phyloP scores from a whole-genome alignment of 169 alveolate genomes.

The Eimeria brunetti region DNA sequence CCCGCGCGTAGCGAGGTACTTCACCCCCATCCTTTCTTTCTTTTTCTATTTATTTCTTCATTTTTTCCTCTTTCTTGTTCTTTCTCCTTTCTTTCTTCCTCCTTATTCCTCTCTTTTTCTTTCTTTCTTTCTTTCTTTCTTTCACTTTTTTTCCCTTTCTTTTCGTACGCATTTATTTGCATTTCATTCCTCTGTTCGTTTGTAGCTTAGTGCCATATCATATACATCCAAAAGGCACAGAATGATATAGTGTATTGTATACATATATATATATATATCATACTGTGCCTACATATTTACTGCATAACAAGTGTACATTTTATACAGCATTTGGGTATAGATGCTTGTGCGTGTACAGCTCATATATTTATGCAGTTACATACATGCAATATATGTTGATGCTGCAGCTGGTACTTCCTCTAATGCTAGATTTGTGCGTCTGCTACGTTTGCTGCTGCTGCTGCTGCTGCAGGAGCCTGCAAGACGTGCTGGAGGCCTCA shows the following conservation, averaged over 20 bases:
- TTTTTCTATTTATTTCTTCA: too few species aligned
- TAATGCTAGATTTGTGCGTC: neutral
- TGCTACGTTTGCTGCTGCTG: slow-evolving; percentile 24
- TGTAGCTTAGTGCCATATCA: too few species aligned
- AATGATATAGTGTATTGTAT: too few species aligned
- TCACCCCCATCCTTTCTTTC: neutral
- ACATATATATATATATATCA: too few species aligned
- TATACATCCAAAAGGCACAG: too few species aligned
- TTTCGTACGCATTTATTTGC: neutral
- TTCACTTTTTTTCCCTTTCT: neutral
- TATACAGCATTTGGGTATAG: too few species aligned
- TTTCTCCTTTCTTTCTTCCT: too few species aligned
- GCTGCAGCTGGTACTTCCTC: neutral
- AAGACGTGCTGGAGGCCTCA: slow-evolving; percentile 42
- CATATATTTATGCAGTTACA: neutral
- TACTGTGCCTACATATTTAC: too few species aligned
- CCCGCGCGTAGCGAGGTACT: slow-evolving; percentile 88
- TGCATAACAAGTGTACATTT: too few species aligned
- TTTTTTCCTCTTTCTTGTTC: neutral
- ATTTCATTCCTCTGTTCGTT: too few species aligned
- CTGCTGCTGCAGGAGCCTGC: slow-evolving; percentile 70
- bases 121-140: neutral
- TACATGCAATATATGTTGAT: neutral
- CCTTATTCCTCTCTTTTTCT: neutral
- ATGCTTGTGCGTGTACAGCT: too few species aligned